Percentiles rank a stretch among this genome's conserved stretches.
Evolutionary conservation across 345 rosid genomes (phyloP).

Genomic region (Clausena lansium): DNA sequence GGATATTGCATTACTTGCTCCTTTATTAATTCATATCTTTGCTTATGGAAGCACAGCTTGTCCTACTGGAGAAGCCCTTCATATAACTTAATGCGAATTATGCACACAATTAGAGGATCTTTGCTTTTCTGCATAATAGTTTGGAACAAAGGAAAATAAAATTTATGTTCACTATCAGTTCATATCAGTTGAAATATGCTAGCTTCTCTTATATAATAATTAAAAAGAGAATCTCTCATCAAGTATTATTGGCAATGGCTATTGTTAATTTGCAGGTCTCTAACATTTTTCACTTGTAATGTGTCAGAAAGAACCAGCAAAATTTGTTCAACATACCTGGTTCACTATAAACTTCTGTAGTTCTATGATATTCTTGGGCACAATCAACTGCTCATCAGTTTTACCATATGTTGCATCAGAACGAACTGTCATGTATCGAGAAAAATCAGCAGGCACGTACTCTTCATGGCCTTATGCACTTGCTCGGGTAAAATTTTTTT

Average conservation of each 20-base stretch:
- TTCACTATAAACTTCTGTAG: not conserved
- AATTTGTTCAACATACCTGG: not conserved
- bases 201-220: too few relatives aligned
- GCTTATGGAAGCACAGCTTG: conserved; percentile 71
- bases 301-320: not conserved
- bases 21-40: conserved; percentile 58
- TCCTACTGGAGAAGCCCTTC: conserved; percentile 81
- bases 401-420: not conserved
- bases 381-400: not conserved
- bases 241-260: too few relatives aligned
- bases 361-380: not conserved
- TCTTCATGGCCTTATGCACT: not conserved
- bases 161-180: not conserved
- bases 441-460: conserved; percentile 1
- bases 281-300: not conserved
- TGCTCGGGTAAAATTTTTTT: not conserved
- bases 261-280: not conserved
- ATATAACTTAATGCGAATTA: not conserved
- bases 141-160: conserved; percentile 1
- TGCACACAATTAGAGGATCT: not conserved
- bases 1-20: not conserved
- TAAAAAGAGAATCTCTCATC: too few relatives aligned
- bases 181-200: not conserved
- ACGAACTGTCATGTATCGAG: not conserved
- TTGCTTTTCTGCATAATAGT: not conserved